Conservation (phyloP, 352 stramenopile species). For the Globisporangium cederbergense region DNA sequence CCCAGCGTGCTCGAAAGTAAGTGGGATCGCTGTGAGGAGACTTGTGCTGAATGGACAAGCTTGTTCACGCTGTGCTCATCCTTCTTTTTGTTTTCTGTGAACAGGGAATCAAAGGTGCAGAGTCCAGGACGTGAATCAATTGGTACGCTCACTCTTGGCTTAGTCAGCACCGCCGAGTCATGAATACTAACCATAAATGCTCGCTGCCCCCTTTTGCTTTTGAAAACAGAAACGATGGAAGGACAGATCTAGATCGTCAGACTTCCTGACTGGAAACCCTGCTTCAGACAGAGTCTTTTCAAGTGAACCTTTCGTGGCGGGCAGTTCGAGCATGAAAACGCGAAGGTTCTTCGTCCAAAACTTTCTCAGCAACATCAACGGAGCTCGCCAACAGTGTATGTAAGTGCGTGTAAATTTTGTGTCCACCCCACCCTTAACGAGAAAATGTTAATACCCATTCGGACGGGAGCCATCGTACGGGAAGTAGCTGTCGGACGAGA, state of each 20-base stretch:
- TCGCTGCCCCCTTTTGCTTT: slow-evolving; percentile 17
- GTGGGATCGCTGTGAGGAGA: neutral
- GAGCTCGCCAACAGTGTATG: neutral
- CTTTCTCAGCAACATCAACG: neutral
- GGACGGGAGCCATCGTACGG: slow-evolving; percentile 51
- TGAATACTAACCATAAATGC: neutral
- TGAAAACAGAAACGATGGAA: slow-evolving; percentile 50
- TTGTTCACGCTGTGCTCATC: neutral
- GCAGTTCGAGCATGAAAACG: too few species aligned
- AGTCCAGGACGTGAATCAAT: slow-evolving; percentile 36
- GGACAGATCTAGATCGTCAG: slow-evolving; percentile 43
- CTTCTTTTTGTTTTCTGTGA: slow-evolving; percentile 8
- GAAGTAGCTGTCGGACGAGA: slow-evolving; percentile 27
- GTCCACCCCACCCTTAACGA: slow-evolving; percentile 1
- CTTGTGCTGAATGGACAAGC: neutral
- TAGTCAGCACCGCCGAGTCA: neutral
- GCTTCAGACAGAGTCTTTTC: neutral
- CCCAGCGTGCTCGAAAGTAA: slow-evolving; percentile 37
- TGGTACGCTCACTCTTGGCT: slow-evolving; percentile 16
- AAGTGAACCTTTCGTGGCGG: too few species aligned
- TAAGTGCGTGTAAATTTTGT: slow-evolving; percentile 7
- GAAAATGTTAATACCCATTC: slow-evolving; percentile 14
- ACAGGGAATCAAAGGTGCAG: slow-evolving; percentile 25
- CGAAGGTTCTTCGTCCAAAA: too few species aligned
- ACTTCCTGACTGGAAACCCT: neutral